A percentile compares a stretch with the other conserved stretches of the same genome.
Conservation (phyloP, 2,329 filamentous ascomycete genomes). For the Colletotrichum sp. region DNA sequence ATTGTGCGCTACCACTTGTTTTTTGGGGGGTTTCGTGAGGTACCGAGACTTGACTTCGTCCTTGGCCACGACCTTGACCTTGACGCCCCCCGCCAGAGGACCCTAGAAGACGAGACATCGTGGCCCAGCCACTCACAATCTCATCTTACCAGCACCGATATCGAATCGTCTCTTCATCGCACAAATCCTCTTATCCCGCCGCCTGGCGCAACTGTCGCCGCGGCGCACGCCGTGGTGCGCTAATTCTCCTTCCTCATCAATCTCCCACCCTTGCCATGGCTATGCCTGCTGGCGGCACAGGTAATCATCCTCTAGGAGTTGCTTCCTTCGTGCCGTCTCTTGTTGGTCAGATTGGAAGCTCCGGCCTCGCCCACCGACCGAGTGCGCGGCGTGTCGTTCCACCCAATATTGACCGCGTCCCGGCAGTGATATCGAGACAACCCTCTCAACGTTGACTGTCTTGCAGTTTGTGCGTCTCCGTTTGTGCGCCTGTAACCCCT, state of each 20-base stretch:
- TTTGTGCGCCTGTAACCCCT: constrained; percentile 9
- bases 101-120: constrained; percentile 3
- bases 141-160: neutral
- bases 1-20: neutral
- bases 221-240: neutral
- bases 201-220: neutral
- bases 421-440: neutral
- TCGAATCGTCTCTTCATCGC: neutral
- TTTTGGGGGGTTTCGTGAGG: neutral
- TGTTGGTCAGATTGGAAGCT: neutral
- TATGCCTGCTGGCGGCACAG: constrained; percentile 12
- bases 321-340: constrained; percentile 5
- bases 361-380: neutral
- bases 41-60: constrained; percentile 1
- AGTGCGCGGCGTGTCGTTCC: constrained; percentile 2
- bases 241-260: neutral
- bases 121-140: constrained; percentile 11
- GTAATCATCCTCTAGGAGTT: neutral
- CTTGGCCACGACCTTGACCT: neutral
- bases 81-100: neutral
- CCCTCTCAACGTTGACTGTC: neutral
- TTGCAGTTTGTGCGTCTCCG: constrained; percentile 8
- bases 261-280: constrained; percentile 9
- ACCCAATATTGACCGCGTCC: neutral
- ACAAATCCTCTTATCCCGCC: neutral